Evolutionary conservation across 2,329 filamentous ascomycete genomes (phyloP).

Genomic region (Teratosphaeria destructans): DNA sequence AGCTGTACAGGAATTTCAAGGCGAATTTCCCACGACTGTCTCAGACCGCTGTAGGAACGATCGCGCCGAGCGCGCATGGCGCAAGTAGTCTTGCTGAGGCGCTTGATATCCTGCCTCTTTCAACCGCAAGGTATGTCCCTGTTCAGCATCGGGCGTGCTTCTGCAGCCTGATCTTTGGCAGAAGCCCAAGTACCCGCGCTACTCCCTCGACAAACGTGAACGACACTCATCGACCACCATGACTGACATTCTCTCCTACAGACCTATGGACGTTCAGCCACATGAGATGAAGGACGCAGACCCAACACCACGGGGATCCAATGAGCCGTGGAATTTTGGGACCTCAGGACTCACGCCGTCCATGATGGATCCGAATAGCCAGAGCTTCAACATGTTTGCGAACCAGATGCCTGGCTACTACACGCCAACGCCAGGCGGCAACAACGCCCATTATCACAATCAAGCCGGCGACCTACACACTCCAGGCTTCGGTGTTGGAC

Average conservation of each 20-base stretch:
- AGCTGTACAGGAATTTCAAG: conserved; percentile 74
- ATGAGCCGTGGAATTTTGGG: conserved; percentile 61
- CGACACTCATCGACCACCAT: not conserved
- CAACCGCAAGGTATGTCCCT: conserved; percentile 33
- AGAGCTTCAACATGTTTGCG: conserved; percentile 67
- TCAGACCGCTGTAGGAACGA: conserved; percentile 38
- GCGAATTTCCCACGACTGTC: conserved; percentile 66
- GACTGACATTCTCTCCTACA: conserved; percentile 10
- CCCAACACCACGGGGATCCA: conserved; percentile 66
- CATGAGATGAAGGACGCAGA: conserved; percentile 60
- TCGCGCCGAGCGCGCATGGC: conserved; percentile 32
- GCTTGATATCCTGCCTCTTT: conserved; percentile 32
- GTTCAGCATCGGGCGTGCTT: not conserved
- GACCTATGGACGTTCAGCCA: conserved; percentile 14
- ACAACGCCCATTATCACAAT: conserved; percentile 68
- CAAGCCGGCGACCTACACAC: conserved; percentile 80
- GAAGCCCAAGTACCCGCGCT: not conserved
- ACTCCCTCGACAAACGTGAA: not conserved
- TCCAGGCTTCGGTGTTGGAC: conserved; percentile 55
- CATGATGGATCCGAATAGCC: conserved; percentile 74
- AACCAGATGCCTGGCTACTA: conserved; percentile 78
- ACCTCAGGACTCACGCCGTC: conserved; percentile 62
- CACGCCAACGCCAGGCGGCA: conserved; percentile 73
- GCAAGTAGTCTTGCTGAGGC: conserved; percentile 31
- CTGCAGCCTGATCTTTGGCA: not conserved